Evolutionary conservation across 495 filamentous ascomycete genomes (phyloP), one percentile per base, ranked within the genome.

Genomic region (Cryomyces minteri): DNA sequence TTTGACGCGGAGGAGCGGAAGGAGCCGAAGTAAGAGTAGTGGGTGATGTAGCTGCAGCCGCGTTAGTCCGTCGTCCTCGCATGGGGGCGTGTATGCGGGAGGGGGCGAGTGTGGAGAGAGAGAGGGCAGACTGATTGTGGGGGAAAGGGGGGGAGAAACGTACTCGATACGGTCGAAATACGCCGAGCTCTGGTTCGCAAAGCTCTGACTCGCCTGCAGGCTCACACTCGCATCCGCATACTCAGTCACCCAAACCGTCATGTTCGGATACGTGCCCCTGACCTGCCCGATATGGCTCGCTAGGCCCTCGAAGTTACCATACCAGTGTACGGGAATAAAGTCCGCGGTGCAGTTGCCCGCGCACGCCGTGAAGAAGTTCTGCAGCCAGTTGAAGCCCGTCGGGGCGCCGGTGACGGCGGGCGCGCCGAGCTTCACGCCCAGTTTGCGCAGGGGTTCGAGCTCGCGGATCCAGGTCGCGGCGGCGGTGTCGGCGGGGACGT

Each of bases 251-350:
- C 80, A 84, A 48, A 83, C 67, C 7, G 65, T 64, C 50, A 65
- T 69, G 50, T 77, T 73, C 29, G 70, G 70, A 53, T 76, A 80
- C 9, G 68, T 61, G 7, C 60, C 71, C 48, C 62, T 58, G 6
- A 79, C 71, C 45, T 76, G 62, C 0, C 79, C 80, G 45, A 88
- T 58, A 54, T 84, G 78, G 48, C 71, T 77, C 6, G 79, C 79
- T 43, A 88, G 51, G 0, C 80, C 82, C 47, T 77, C 74, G 48
- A 84, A 87, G 47, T 77, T 67, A 10, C 79, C 80, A 51, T 88
- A 88, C 76, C 77, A 87, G 53, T 88, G 82, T 31, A 86, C 54
- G 0, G 79, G 69, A 6, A 87, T 68, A 56, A 88, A 85, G 56
- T 85, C 82, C 31, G 70, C 70, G 0, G 67, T 74, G 57, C 82